A percentile compares a stretch with the other conserved stretches of the same genome.
phyloP scores from a whole-genome alignment of 2,329 filamentous ascomycete species.

The Pyrenochaeta sp. region DNA sequence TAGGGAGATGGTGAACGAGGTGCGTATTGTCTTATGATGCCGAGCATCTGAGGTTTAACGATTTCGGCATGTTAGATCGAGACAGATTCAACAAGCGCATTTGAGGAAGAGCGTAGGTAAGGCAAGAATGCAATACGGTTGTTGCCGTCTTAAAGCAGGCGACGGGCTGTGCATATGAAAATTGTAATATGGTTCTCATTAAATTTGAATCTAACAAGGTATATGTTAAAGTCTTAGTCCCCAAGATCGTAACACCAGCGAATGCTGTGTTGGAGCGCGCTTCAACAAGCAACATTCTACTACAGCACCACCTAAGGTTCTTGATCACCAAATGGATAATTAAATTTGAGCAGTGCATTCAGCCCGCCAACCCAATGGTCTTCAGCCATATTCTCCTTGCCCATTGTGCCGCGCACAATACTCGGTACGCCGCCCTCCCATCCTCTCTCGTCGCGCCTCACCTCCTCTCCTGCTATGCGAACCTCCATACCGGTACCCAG shows the following conservation, averaged over 20 bases:
- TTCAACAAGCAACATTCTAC: neutral
- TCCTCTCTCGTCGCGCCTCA: conserved; percentile 57
- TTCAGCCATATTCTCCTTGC: conserved; percentile 63
- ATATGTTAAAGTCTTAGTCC: neutral
- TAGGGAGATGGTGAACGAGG: too few relatives aligned
- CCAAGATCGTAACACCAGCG: too few relatives aligned
- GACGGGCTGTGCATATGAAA: too few relatives aligned
- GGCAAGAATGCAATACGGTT: too few relatives aligned
- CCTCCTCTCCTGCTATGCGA: conserved; percentile 84
- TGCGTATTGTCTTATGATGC: too few relatives aligned
- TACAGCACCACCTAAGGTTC: conserved; percentile 18
- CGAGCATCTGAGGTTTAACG: too few relatives aligned
- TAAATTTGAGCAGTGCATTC: conserved; percentile 94
- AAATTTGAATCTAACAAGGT: too few relatives aligned
- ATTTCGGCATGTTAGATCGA: too few relatives aligned
- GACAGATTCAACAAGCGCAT: too few relatives aligned
- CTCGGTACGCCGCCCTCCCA: conserved; percentile 88
- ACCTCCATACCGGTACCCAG: conserved; percentile 71
- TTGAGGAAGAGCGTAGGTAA: too few relatives aligned
- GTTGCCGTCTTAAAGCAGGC: too few relatives aligned
- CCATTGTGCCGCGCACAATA: conserved; percentile 72
- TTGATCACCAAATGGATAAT: conserved; percentile 85
- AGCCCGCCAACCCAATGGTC: conserved; percentile 97
- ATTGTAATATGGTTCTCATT: too few relatives aligned
- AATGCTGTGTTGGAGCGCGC: neutral